phyloP scores from a whole-genome alignment of 306 rosid species.

The Begonia loranthoides region DNA sequence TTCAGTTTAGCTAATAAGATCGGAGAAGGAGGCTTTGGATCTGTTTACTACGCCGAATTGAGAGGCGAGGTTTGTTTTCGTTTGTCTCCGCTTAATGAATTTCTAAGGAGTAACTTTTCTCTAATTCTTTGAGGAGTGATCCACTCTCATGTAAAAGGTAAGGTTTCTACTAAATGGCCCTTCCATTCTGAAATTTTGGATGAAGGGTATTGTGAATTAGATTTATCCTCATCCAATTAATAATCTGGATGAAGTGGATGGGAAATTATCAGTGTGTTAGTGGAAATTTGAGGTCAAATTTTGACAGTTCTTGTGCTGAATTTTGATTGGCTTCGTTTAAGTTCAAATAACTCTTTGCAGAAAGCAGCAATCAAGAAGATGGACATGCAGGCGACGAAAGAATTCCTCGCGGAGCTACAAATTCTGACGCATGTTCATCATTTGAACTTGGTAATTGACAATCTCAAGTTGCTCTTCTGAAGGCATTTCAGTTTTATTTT shows the following conservation, averaged over 20 bases:
- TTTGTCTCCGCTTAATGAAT: not conserved
- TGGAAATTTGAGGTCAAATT: no score
- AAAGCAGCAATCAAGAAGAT: conserved; percentile 87
- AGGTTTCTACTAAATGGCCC: no score
- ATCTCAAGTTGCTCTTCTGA: no score
- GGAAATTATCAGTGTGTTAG: no score
- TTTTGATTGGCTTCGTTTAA: no score
- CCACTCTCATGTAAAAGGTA: not conserved
- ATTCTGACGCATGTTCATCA: conserved; percentile 82
- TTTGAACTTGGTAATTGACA: conserved; percentile 64
- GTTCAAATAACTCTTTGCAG: conserved; percentile 16
- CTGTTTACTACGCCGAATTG: conserved; percentile 73
- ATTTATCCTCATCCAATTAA: no score
- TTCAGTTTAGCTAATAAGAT: conserved; percentile 62
- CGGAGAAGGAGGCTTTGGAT: conserved; percentile 89
- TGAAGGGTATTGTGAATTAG: no score
- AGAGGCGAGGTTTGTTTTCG: conserved; percentile 68
- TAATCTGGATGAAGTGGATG: no score
- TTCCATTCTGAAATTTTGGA: no score
- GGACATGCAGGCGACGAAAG: conserved; percentile 76
- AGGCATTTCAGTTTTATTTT: no score
- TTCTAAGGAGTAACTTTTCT: not conserved
- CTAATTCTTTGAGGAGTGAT: not conserved
- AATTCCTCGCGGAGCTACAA: conserved; percentile 73
- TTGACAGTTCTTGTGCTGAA: no score